Conservation (phyloP, 2,329 filamentous ascomycete genomes). For the Basipetospora chlamydospora region DNA sequence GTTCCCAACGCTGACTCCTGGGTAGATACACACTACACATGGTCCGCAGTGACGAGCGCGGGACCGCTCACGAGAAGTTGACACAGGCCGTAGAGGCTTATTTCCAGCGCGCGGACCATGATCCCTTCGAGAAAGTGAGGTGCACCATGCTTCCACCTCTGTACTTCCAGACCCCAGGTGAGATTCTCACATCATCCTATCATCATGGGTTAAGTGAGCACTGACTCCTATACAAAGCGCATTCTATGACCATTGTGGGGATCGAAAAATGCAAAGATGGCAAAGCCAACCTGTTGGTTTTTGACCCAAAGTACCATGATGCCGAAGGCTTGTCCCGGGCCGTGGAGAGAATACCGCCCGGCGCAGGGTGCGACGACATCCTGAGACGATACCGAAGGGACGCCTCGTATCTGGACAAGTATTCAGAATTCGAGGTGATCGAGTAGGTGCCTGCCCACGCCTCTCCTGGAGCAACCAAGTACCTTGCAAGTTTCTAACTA, state of each 20-base stretch:
- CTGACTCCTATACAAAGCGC: conserved; percentile 34
- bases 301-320: conserved; percentile 46
- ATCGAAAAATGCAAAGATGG: conserved; percentile 57
- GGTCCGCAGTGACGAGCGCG: not conserved
- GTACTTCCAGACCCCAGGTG: conserved; percentile 75
- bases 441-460: conserved; percentile 29
- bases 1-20: no score
- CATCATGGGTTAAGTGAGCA: no score
- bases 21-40: conserved; percentile 2
- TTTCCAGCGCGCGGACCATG: conserved; percentile 42
- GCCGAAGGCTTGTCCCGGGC: conserved; percentile 4
- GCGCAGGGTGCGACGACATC: conserved; percentile 25
- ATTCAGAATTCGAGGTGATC: conserved; percentile 66
- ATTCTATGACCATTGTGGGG: conserved; percentile 83
- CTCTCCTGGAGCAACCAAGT: no score
- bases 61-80: conserved; percentile 4
- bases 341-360: not conserved
- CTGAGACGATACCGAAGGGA: conserved; percentile 64
- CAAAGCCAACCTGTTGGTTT: conserved; percentile 59
- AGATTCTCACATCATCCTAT: no score
- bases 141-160: conserved; percentile 65
- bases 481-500: no score
- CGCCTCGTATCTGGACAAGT: conserved; percentile 50
- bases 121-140: conserved; percentile 41
- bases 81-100: conserved; percentile 52